Conservation (phyloP, 768 basidiomycete species). For the Russula foetens region DNA sequence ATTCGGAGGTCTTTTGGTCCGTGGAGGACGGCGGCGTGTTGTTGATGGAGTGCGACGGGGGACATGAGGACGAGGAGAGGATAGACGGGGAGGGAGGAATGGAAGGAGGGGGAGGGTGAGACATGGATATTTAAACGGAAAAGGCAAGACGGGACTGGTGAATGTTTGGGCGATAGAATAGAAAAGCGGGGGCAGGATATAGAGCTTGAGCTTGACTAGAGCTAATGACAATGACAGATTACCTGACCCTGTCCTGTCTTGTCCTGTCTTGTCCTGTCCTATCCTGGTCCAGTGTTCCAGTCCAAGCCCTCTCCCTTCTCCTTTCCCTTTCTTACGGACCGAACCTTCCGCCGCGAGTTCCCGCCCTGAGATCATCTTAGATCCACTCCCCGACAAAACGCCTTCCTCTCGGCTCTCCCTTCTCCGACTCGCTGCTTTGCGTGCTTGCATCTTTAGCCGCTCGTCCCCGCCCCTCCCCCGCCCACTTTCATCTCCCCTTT, state of each 20-base stretch:
- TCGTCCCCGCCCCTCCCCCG: neutral
- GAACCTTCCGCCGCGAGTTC: slow-evolving; percentile 12
- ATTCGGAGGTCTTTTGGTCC: slow-evolving; percentile 76
- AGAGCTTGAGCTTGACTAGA: neutral
- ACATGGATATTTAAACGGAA: slow-evolving; percentile 21
- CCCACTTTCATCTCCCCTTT: neutral
- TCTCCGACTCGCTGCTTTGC: slow-evolving; percentile 5
- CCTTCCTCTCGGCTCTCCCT: neutral
- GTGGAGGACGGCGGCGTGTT: slow-evolving; percentile 73
- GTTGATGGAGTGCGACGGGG: slow-evolving; percentile 42
- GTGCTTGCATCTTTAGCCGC: neutral
- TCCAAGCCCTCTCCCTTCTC: too few species aligned
- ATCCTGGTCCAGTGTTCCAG: too few species aligned
- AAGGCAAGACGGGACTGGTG: slow-evolving; percentile 30
- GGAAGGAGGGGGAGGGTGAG: slow-evolving; percentile 14
- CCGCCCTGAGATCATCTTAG: slow-evolving; percentile 1
- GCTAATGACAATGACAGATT: neutral
- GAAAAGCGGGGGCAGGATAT: neutral
- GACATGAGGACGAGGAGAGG: slow-evolving; percentile 30
- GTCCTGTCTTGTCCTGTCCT: neutral
- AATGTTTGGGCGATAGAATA: slow-evolving; percentile 18
- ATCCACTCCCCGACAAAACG: neutral
- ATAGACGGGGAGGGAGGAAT: slow-evolving; percentile 20
- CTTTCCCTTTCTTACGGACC: slow-evolving; percentile 1
- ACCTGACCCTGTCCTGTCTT: neutral